Conservation (phyloP, 2,329 filamentous ascomycete genomes). For the Saccharata proteae region DNA sequence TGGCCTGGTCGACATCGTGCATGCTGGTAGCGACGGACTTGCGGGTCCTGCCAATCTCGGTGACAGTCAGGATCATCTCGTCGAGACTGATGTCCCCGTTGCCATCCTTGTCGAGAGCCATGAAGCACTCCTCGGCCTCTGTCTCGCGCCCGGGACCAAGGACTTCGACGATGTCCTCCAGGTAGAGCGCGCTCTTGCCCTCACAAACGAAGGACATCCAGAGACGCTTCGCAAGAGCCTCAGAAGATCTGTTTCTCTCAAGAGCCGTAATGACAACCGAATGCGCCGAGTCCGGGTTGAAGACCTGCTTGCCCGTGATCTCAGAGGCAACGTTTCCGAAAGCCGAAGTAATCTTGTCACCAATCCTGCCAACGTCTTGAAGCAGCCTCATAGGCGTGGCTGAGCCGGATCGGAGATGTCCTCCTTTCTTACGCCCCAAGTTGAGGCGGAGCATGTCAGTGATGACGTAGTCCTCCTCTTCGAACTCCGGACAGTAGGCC, state of each 20-base stretch:
- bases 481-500: constrained; percentile 81
- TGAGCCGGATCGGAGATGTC: constrained; percentile 44
- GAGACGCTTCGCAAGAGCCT: constrained; percentile 84
- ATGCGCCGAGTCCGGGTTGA: constrained; percentile 83
- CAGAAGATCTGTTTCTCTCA: constrained; percentile 70
- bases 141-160: constrained; percentile 61
- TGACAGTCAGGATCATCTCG: constrained; percentile 83
- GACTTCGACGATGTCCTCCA: constrained; percentile 78
- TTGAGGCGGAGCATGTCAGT: constrained; percentile 58
- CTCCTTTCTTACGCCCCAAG: constrained; percentile 42
- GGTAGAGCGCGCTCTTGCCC: constrained; percentile 64
- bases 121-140: constrained; percentile 79
- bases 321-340: constrained; percentile 91
- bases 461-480: constrained; percentile 84
- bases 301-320: constrained; percentile 89
- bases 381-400: constrained; percentile 71
- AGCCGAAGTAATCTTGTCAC: constrained; percentile 84
- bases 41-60: constrained; percentile 72
- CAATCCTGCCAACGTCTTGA: constrained; percentile 57
- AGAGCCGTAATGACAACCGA: constrained; percentile 81
- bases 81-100: constrained; percentile 94
- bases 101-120: constrained; percentile 66
- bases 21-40: constrained; percentile 86
- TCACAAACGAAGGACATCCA: constrained; percentile 99
- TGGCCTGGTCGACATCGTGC: constrained; percentile 94